These are phyloP conservation scores for Larix kaempferi DNA, from an alignment of 75 land plant genomes.

Conservation along the genomic window DNA sequence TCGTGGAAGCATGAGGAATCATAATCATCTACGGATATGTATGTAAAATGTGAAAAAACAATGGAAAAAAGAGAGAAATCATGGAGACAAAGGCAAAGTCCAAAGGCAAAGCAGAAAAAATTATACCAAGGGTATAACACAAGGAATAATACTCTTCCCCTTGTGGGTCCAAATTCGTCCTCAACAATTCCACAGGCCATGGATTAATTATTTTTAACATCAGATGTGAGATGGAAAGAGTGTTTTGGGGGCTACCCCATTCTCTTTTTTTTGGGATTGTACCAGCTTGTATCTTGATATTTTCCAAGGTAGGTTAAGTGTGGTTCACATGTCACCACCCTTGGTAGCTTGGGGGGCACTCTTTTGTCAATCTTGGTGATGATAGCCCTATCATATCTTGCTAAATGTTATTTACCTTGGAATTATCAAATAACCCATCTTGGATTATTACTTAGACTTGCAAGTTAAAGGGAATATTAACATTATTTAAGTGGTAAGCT, in stretches of 20 bases:
- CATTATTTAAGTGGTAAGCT: too few relatives aligned
- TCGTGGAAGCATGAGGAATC: neutral
- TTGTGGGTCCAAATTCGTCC: neutral
- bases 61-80: too few relatives aligned
- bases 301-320: neutral
- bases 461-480: too few relatives aligned
- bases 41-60: too few relatives aligned
- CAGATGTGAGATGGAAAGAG: neutral
- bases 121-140: neutral
- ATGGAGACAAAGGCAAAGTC: too few relatives aligned
- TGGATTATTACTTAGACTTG: too few relatives aligned
- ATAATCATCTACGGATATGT: too few relatives aligned
- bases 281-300: neutral
- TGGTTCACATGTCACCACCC: constrained; percentile 2
- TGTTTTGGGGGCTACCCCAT: neutral
- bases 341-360: neutral
- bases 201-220: neutral
- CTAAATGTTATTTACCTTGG: neutral
- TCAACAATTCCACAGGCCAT: neutral
- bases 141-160: neutral
- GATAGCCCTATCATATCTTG: neutral
- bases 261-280: neutral
- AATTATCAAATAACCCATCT: too few relatives aligned
- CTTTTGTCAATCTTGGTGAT: neutral
- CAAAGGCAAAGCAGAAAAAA: too few relatives aligned